phyloP scores from a whole-genome alignment of 2,329 filamentous ascomycete genomes.

The Paraphoma sp. region DNA sequence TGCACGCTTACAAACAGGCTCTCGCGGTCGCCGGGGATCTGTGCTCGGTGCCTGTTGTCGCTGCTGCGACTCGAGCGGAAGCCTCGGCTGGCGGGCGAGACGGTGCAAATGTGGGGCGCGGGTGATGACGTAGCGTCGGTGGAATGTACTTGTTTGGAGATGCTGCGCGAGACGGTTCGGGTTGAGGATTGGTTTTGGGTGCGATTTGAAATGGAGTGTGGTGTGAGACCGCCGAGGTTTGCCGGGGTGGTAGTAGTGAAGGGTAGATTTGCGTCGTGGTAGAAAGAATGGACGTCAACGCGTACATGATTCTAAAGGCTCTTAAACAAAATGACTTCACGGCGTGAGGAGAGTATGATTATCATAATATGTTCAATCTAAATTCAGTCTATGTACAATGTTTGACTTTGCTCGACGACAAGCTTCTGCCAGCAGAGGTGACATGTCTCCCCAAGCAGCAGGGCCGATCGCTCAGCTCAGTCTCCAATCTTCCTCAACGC shows the following conservation, averaged over 20 bases:
- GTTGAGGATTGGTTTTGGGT: not conserved
- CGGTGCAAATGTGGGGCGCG: conserved; percentile 1
- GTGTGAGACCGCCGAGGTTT: not conserved
- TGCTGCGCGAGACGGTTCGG: not conserved
- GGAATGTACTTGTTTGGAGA: not conserved
- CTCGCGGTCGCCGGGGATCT: not conserved
- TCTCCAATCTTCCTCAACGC: not conserved
- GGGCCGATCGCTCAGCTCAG: not conserved
- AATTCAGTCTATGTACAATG: not conserved
- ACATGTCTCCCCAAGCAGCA: not conserved
- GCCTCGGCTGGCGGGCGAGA: not conserved
- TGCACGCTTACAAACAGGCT: conserved; percentile 1
- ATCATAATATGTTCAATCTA: not conserved
- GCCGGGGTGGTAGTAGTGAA: not conserved
- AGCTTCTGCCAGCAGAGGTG: conserved; percentile 1
- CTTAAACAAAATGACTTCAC: too few species aligned
- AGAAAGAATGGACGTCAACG: too few species aligned
- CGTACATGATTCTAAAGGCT: too few species aligned
- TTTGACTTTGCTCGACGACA: not conserved
- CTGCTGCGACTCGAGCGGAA: not conserved
- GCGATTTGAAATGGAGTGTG: not conserved
- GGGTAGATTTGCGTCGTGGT: not conserved
- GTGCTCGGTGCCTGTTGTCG: not conserved
- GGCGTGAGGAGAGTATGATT: too few species aligned
- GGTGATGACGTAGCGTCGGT: conserved; percentile 7